These are phyloP conservation scores for Purpureocillium lavendulum DNA, from an alignment of 2,329 filamentous ascomycete genomes.

Conservation along the genomic window DNA sequence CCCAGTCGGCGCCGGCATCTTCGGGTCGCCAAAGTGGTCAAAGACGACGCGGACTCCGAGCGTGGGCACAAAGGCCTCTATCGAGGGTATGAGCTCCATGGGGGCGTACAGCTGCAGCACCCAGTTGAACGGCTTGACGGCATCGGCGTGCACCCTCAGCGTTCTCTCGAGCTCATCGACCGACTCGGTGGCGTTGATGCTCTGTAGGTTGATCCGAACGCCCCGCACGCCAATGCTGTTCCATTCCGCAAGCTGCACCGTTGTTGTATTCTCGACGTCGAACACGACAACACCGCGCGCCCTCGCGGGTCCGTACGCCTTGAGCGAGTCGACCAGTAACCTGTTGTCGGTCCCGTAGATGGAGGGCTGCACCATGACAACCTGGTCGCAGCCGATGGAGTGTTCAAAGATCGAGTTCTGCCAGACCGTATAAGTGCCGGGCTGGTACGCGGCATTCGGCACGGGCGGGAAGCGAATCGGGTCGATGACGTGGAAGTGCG, in stretches of 20 bases:
- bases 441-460: neutral
- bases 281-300: conserved; percentile 3
- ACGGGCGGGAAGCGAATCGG: neutral
- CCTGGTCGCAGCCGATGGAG: conserved; percentile 1
- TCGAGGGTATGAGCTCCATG: neutral
- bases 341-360: conserved; percentile 2
- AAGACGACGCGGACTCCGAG: conserved; percentile 2
- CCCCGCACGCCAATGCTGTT: conserved; percentile 1
- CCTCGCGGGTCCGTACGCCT: neutral
- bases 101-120: conserved; percentile 2
- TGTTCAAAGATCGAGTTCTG: conserved; percentile 1
- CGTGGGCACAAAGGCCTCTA: neutral
- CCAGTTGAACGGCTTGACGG: conserved; percentile 3
- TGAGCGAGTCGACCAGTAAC: conserved; percentile 2
- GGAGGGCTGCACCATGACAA: conserved; percentile 3
- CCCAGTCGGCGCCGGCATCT: neutral
- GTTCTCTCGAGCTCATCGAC: neutral
- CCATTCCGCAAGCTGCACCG: neutral
- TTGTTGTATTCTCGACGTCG: neutral
- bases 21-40: conserved; percentile 1
- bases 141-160: neutral
- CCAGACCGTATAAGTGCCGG: neutral
- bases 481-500: conserved; percentile 2
- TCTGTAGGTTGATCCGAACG: conserved; percentile 1
- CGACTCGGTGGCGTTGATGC: neutral